Evolutionary conservation across 2,329 filamentous ascomycete species (phyloP).

Genomic region (Furcasterigmium furcatum): DNA sequence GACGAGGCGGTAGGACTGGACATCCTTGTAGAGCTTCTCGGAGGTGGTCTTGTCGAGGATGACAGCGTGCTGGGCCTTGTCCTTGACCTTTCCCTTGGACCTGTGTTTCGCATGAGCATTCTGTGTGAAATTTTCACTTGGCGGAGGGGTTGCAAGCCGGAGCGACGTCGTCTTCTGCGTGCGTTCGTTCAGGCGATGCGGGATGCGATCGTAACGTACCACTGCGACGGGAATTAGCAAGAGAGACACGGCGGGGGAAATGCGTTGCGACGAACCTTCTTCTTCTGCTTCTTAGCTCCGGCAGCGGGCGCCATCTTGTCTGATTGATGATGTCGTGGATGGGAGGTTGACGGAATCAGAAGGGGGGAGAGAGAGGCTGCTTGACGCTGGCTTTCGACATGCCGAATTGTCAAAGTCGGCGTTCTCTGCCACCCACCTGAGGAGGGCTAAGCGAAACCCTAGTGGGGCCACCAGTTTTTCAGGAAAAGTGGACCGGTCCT

Average conservation of each 20-base stretch:
- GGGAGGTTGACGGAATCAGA: neutral
- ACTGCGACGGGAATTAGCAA: constrained; percentile 19
- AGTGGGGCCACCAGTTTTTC: constrained; percentile 1
- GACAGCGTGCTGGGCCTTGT: constrained; percentile 99
- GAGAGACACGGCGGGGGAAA: neutral
- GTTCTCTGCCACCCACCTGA: neutral
- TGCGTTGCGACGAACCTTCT: constrained; percentile 26
- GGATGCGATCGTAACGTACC: constrained; percentile 20
- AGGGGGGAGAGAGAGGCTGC: neutral
- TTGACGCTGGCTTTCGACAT: neutral
- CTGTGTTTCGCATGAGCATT: constrained; percentile 10
- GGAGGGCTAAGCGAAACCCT: constrained; percentile 1
- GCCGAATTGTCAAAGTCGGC: neutral
- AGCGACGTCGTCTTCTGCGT: neutral
- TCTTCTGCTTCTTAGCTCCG: constrained; percentile 49
- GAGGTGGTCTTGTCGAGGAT: constrained; percentile 96
- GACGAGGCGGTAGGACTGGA: constrained; percentile 99
- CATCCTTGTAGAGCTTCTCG: constrained; percentile 99
- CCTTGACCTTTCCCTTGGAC: constrained; percentile 79
- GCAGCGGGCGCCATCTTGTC: constrained; percentile 34
- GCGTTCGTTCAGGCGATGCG: neutral
- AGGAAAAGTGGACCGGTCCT: neutral
- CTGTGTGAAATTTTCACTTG: neutral
- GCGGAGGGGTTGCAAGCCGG: neutral
- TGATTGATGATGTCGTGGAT: constrained; percentile 1